phyloP scores from a whole-genome alignment of 2,329 filamentous ascomycete species.

The Fusarium cicatricum region DNA sequence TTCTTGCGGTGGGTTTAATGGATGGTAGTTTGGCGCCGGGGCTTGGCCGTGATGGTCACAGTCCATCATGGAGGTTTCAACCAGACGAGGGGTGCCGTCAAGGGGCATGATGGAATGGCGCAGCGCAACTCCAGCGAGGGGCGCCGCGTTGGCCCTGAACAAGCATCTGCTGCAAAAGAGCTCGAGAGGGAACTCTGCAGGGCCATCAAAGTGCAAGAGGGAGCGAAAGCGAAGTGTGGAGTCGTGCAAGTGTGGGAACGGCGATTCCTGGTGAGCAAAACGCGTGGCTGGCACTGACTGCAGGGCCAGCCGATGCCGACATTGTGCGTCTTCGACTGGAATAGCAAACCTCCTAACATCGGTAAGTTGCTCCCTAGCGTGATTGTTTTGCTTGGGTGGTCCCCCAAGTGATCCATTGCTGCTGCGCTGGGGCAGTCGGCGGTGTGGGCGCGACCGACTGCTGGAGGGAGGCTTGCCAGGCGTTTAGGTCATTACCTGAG shows the following conservation, averaged over 20 bases:
- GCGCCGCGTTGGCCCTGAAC: constrained; percentile 9
- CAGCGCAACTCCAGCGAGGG: constrained; percentile 26
- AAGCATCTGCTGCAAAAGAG: constrained; percentile 9
- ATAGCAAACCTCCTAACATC: constrained; percentile 8
- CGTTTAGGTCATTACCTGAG: neutral
- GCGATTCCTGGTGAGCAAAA: constrained; percentile 17
- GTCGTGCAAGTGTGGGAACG: constrained; percentile 20
- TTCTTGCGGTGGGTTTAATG: constrained; percentile 16
- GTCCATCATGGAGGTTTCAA: constrained; percentile 25
- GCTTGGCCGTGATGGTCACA: constrained; percentile 11
- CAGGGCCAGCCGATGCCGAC: constrained; percentile 13
- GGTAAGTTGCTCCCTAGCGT: constrained; percentile 18
- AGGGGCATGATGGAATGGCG: constrained; percentile 35
- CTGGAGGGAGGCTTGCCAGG: constrained; percentile 17
- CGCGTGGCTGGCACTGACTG: constrained; percentile 16
- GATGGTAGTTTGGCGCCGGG: constrained; percentile 19
- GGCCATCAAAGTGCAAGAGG: constrained; percentile 7
- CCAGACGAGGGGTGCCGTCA: constrained; percentile 33
- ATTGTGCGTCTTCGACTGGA: constrained; percentile 4
- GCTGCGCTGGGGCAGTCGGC: constrained; percentile 4
- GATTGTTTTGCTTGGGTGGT: constrained; percentile 9
- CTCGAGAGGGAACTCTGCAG: constrained; percentile 22
- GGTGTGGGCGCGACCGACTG: constrained; percentile 22
- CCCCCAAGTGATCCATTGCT: neutral
- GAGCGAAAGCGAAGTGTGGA: constrained; percentile 22